Base-by-base conservation (phyloP, 169 alveolate genomes). In the Sarcocystis neurona region DNA sequence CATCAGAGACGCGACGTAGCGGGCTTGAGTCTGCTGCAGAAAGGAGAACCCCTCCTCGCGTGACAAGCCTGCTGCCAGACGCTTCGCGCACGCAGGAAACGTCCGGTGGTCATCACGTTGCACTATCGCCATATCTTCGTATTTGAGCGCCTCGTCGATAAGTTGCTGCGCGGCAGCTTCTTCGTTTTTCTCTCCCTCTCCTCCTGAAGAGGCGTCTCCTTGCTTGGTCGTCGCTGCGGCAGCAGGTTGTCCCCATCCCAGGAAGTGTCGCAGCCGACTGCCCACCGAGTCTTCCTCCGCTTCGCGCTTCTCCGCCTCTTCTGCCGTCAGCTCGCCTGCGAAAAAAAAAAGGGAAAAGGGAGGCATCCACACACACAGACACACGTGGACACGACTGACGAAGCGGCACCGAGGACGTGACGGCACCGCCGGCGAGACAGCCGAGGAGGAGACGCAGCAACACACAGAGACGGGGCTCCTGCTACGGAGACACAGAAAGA, bases 91-190 rank as follows among this genome's bases (percentile, higher is more conserved):
- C 23, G 46, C 23, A n/a, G 91, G 79, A 66, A 70, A 88, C 41
- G 91, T 75, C 4, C 91, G 91, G 77, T 88, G 91, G 37, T 88
- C 91, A 39, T 88, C 91, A 23, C 91, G 70, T 77, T 88, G 91
- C 50, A 88, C 91, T 27, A 88, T 85, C 27, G 91, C 91, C 18
- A 85, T 85, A 44, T 88, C 91, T 20, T 88, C 91, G 44, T 37
- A 88, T 18, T 53, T 77, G 56, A 88, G 79, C 53, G 91, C 82
- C 82, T 72, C 82, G 2, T 41, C 4, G 82, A 72, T n/a, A n/a
- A n/a, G n/a, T n/a, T n/a, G n/a, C n/a, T n/a, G n/a, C n/a, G n/a
- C n/a, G n/a, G n/a, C n/a, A n/a, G n/a, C n/a, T n/a, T n/a, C n/a
- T n/a, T n/a, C n/a, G n/a, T n/a, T 88, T 50, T 78, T 78, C 74